phyloP scores from a whole-genome alignment of 1,139 yeast genomes.

The Zygosaccharomyces sapae region DNA sequence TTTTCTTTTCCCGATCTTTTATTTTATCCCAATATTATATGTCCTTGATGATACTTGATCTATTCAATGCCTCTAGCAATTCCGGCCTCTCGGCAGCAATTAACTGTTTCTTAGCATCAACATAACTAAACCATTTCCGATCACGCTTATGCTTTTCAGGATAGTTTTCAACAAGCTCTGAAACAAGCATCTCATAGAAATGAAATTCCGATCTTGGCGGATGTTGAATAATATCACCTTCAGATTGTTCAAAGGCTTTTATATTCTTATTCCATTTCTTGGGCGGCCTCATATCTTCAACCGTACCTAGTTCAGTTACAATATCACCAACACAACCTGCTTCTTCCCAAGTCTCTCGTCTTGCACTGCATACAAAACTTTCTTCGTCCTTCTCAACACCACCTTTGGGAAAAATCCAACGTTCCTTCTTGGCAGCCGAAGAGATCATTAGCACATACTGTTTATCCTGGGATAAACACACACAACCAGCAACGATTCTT shows the following conservation, averaged over 20 bases:
- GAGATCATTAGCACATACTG: conserved; percentile 71
- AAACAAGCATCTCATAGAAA: conserved; percentile 70
- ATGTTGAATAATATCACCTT: conserved; percentile 27
- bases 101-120: conserved; percentile 68
- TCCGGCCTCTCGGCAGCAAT: conserved; percentile 61
- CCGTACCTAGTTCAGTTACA: conserved; percentile 53
- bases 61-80: conserved; percentile 58
- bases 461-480: conserved; percentile 57
- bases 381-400: conserved; percentile 87
- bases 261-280: conserved; percentile 48
- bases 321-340: conserved; percentile 80
- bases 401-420: conserved; percentile 93
- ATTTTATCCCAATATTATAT: conserved; percentile 2
- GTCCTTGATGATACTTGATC: conserved; percentile 30
- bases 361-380: conserved; percentile 51
- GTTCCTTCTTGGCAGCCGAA: conserved; percentile 59
- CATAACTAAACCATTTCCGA: conserved; percentile 71
- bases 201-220: conserved; percentile 76
- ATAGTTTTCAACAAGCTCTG: conserved; percentile 55
- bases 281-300: conserved; percentile 64
- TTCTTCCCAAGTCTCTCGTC: conserved; percentile 96
- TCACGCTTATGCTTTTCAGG: conserved; percentile 65
- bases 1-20: neutral
- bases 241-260: conserved; percentile 24
- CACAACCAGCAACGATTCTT: conserved; percentile 83